Conservation (phyloP, 2,329 filamentous ascomycete species). For the Graphiopsis chlorocephala region DNA sequence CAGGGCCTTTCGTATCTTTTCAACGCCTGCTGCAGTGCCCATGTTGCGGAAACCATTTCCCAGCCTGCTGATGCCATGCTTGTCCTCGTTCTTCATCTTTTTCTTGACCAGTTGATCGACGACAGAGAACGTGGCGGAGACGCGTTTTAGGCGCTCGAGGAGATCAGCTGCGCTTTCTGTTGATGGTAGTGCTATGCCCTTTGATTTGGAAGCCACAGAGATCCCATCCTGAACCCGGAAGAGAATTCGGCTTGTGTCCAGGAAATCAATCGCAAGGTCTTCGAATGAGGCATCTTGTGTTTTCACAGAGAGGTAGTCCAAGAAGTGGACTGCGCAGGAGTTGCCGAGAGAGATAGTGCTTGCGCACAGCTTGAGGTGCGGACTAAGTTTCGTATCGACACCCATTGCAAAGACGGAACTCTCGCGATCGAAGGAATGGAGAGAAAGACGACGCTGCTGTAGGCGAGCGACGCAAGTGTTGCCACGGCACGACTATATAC, state of each 20-base stretch:
- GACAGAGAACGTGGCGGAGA: slow-evolving; percentile 60
- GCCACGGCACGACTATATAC: background rate
- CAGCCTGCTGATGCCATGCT: slow-evolving; percentile 58
- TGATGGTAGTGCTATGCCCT: slow-evolving; percentile 44
- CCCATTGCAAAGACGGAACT: background rate
- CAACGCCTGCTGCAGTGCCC: slow-evolving; percentile 61
- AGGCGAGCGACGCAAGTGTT: background rate
- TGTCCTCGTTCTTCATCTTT: slow-evolving; percentile 58
- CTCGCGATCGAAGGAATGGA: background rate
- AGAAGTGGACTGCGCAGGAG: slow-evolving; percentile 62
- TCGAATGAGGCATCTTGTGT: slow-evolving; percentile 30
- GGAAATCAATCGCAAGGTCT: slow-evolving; percentile 61
- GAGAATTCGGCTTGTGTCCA: slow-evolving; percentile 64
- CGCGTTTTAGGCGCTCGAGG: slow-evolving; percentile 61
- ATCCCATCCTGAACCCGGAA: slow-evolving; percentile 65
- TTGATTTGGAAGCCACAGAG: slow-evolving; percentile 50
- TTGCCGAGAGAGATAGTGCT: slow-evolving; percentile 61
- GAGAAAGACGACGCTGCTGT: background rate
- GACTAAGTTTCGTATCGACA: background rate
- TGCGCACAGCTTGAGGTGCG: background rate
- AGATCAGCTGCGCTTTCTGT: slow-evolving; percentile 57
- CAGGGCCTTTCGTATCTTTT: slow-evolving; percentile 58
- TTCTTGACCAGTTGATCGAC: slow-evolving; percentile 49
- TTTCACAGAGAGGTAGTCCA: slow-evolving; percentile 58
- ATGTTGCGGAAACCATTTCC: slow-evolving; percentile 62